A percentile compares a stretch with the other conserved stretches of the same genome.
These are phyloP conservation scores for Wallemia mellicola DNA, from an alignment of 1,284 basidiomycete genomes.

Conservation along the genomic window DNA sequence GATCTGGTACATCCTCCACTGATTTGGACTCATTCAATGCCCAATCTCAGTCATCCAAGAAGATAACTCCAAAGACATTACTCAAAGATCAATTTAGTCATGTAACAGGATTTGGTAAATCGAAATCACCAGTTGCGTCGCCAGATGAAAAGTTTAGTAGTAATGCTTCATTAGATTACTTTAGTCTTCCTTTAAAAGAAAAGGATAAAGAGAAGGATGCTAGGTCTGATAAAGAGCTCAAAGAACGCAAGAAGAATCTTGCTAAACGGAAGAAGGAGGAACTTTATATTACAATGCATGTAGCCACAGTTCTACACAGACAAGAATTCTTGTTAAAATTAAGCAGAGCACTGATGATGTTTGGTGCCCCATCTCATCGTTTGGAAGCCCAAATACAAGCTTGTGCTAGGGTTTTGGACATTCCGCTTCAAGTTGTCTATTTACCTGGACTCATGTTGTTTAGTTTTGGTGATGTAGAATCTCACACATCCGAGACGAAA, in stretches of 20 bases:
- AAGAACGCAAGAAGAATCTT: conserved; percentile 18
- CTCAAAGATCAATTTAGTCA: conserved; percentile 6
- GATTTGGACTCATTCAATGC: not conserved
- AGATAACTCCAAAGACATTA: conserved; percentile 3
- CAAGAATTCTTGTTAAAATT: conserved; percentile 78
- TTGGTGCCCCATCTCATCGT: conserved; percentile 27
- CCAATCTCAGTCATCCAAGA: conserved; percentile 1
- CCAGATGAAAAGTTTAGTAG: conserved; percentile 6
- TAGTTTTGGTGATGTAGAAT: conserved; percentile 51
- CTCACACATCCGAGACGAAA: conserved; percentile 60
- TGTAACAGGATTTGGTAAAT: conserved; percentile 13
- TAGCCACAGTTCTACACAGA: conserved; percentile 53
- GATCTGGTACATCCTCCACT: not conserved
- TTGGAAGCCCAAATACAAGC: conserved; percentile 61
- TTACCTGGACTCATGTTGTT: conserved; percentile 54
- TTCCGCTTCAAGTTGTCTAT: conserved; percentile 57
- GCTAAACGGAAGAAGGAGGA: conserved; percentile 42
- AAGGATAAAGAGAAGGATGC: conserved; percentile 19
- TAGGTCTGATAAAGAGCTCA: conserved; percentile 23
- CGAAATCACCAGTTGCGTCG: conserved; percentile 4
- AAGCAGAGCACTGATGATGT: conserved; percentile 24
- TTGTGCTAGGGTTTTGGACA: conserved; percentile 54
- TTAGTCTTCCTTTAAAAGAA: conserved; percentile 13
- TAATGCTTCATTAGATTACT: conserved; percentile 12
- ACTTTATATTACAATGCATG: conserved; percentile 69